Evolutionary conservation across 2,329 filamentous ascomycete genomes (phyloP), one percentile per base, ranked within the genome.

Genomic region (Paracorniculantispora psalliotae): DNA sequence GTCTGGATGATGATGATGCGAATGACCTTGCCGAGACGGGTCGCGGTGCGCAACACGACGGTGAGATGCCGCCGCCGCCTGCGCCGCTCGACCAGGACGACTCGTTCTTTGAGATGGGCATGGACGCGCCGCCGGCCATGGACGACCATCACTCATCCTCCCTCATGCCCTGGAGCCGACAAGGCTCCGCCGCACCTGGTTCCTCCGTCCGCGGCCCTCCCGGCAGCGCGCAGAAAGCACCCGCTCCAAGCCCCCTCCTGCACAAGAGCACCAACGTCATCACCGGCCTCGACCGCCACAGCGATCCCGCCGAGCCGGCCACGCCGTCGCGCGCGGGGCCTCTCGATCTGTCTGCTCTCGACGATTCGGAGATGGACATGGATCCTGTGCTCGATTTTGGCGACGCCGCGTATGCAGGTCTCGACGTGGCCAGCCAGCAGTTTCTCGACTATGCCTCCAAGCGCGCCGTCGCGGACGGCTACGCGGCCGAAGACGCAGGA

Each of bases 61-160:
- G 59, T 4, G 68, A 69, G 8, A 69, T 69, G 37, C 71, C 69
- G 0, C 63, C 30, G 12, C 53, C 44, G 23, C 72, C 2, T 64
- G 75, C 7, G 72, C 72, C n/a, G 70, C 37, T 17, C 30, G 28
- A 46, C 43, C 25, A 43, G 5, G 47, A 77, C 21, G 73, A 79
- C 19, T 70, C 72, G 0, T 70, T 75, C 50, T 73, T 88, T 21
- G 91, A 96, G 70, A 72, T 90, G 25, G 89, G 87, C 21, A 84
- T 90, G 72, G 84, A 90, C 44, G 88, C 83, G 1, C 82, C 79
- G 0, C 80, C 83, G 0, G 81, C 83, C 8, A 80, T 94, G 56
- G 83, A 84, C 4, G 89, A 96, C 60, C 82, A 87, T 56, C 81
- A 82, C 48, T 81, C 79, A 1, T 81, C 78, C 2, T 78, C 77